Base-by-base conservation (phyloP, 2,329 filamentous ascomycete genomes). In the Dothideomycetidae sp. region DNA sequence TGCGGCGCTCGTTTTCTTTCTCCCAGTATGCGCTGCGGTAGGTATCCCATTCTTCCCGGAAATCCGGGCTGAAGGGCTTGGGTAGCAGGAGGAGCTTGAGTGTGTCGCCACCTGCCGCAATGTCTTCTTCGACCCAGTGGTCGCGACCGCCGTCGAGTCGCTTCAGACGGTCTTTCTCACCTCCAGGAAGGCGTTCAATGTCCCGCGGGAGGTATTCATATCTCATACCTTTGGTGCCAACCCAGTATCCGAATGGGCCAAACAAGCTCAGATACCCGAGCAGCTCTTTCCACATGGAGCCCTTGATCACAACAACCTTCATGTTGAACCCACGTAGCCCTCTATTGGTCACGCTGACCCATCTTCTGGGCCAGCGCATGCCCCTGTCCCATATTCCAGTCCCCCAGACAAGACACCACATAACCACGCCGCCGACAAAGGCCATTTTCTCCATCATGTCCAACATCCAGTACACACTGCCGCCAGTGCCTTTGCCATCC, bases 11-110 rank as follows among this genome's bases (percentile, higher is more conserved):
- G 53, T 98, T 98, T 57, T 98, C 90, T 43, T 78, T 78, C 50
- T 94, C 88, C 90, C 90, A 98, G 60, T 94, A 98, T 43, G 94
- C 86, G 21, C 79, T 77, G 37, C 90, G 73, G 59, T 92, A 98
- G 11, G 88, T 68, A 53, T 98, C 90, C 90, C 90, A 98, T 46
- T 93, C 93, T 56, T 96, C 86, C 13, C 90, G 73, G 53, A 98
- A 98, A 32, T 83, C 84, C 0, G 90, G 79, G 4, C 83, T 92
- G 53, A 98, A 98, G 0, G 86, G 85, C 55, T 98, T 98, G 1
- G 90, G 84, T 9, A 94, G 71, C 5, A 98, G 67, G 12, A 96
- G 66, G 1, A 98, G 70, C 57, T 93, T 90, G 49, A 98, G 78
- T 53, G 88, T 81, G 59, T 96, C 85, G 2, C 90, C 90, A 0